Conservation (phyloP, 306 rosid genomes). For the Acacia confusa region DNA sequence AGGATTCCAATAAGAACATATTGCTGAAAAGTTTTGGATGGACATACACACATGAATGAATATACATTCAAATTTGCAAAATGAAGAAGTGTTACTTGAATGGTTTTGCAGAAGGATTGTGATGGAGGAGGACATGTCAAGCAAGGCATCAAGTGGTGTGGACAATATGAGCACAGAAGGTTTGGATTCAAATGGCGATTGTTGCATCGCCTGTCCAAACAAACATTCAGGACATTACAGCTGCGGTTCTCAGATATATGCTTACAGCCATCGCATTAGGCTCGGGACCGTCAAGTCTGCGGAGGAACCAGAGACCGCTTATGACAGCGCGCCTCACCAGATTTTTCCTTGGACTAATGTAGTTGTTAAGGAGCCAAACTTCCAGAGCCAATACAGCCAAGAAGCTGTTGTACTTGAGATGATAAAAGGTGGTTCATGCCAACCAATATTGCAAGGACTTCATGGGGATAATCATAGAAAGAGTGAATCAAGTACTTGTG, state of each 20-base stretch:
- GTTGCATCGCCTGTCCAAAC: background rate
- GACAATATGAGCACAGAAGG: slow-evolving; percentile 17
- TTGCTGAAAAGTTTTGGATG: background rate
- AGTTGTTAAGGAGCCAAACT: slow-evolving; percentile 30
- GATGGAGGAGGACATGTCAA: slow-evolving; percentile 43
- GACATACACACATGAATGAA: background rate
- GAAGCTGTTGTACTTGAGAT: slow-evolving; percentile 41
- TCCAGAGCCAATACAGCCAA: slow-evolving; percentile 27
- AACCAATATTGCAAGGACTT: slow-evolving; percentile 29
- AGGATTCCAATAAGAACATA: background rate
- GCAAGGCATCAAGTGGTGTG: slow-evolving; percentile 23
- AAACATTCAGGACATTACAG: background rate
- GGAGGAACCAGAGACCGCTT: slow-evolving; percentile 26
- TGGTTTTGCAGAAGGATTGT: slow-evolving; percentile 26
- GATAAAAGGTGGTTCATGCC: slow-evolving; percentile 44
- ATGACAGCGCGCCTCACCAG: slow-evolving; percentile 8
- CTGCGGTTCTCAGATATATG: slow-evolving; percentile 48
- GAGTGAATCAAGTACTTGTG: background rate
- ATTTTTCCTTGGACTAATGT: slow-evolving; percentile 38
- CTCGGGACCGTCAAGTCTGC: slow-evolving; percentile 40
- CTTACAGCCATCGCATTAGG: slow-evolving; percentile 37
- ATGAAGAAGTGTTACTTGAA: slow-evolving; percentile 3
- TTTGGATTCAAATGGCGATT: slow-evolving; percentile 26
- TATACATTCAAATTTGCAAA: background rate
- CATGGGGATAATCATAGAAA: background rate